Percentiles rank a stretch among this genome's conserved stretches.
These are phyloP conservation scores for Linum trigynum DNA, from an alignment of 345 rosid genomes.

Conservation along the genomic window DNA sequence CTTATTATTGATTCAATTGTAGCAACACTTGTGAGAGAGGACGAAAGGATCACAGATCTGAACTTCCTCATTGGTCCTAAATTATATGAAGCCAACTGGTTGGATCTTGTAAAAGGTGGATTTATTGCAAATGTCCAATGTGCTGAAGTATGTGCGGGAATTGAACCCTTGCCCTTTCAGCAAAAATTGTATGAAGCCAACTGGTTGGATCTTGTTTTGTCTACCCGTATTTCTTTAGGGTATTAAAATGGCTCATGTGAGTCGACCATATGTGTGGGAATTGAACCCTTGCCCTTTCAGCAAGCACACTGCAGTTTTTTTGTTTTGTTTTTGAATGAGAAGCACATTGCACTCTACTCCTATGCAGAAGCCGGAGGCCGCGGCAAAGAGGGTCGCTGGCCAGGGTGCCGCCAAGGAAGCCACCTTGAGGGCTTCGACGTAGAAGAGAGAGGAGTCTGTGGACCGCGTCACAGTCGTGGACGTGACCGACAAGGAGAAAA, in stretches of 20 bases:
- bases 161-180: no score
- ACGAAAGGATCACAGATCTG: conserved; percentile 94
- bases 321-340: no score
- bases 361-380: no score
- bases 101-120: conserved; percentile 95
- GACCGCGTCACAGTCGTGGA: no score
- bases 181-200: conserved; percentile 86
- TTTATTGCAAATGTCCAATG: conserved; percentile 98
- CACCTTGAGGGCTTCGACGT: no score
- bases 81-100: conserved; percentile 96
- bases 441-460: no score
- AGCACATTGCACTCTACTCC: no score
- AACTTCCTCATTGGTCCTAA: conserved; percentile 98
- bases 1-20: conserved; percentile 16
- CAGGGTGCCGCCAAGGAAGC: no score
- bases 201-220: conserved; percentile 45
- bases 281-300: neutral
- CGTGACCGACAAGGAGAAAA: no score
- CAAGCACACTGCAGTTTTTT: neutral
- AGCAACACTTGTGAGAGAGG: conserved; percentile 99
- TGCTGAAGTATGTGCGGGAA: conserved; percentile 50
- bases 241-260: neutral
- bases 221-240: neutral
- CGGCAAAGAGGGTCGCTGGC: no score
- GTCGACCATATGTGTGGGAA: no score